phyloP scores from a whole-genome alignment of 2,329 filamentous ascomycete genomes.

The Pseudogymnoascus sp. region DNA sequence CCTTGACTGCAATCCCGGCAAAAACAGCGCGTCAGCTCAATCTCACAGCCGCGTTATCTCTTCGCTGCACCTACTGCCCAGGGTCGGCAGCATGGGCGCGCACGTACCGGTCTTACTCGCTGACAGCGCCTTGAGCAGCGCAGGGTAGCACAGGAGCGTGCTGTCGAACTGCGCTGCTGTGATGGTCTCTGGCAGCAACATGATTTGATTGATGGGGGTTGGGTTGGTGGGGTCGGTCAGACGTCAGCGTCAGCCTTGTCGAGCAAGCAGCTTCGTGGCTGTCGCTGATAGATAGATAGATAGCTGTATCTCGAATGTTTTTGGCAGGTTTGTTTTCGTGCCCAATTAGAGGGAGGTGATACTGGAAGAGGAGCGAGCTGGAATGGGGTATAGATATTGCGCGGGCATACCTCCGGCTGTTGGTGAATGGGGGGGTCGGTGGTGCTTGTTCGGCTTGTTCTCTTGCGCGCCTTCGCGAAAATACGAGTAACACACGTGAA shows the following conservation, averaged over 20 bases:
- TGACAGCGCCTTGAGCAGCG: slow-evolving; percentile 18
- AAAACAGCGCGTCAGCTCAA: slow-evolving; percentile 15
- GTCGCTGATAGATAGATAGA: not conserved
- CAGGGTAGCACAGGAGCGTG: slow-evolving; percentile 23
- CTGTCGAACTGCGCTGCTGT: slow-evolving; percentile 24
- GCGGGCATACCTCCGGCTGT: not conserved
- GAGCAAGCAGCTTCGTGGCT: not conserved
- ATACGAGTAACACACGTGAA: not conserved
- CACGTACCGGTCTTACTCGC: slow-evolving; percentile 21
- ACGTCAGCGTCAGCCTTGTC: not conserved
- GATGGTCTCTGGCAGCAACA: slow-evolving; percentile 16
- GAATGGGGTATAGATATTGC: not conserved
- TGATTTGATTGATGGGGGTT: not conserved
- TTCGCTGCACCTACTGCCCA: not conserved
- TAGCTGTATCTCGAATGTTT: not conserved
- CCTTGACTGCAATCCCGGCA: slow-evolving; percentile 16
- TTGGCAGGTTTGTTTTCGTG: not conserved
- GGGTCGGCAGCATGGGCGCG: not conserved
- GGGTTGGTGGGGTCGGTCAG: not conserved
- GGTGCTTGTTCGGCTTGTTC: not conserved
- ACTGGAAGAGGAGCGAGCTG: not conserved
- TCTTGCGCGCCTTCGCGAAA: not conserved
- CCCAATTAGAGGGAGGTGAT: not conserved
- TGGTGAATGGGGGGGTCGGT: not conserved
- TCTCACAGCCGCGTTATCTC: not conserved